Evolutionary conservation across 192 early-diverging fungal genomes (phyloP).

Genomic region (Podila epigama): DNA sequence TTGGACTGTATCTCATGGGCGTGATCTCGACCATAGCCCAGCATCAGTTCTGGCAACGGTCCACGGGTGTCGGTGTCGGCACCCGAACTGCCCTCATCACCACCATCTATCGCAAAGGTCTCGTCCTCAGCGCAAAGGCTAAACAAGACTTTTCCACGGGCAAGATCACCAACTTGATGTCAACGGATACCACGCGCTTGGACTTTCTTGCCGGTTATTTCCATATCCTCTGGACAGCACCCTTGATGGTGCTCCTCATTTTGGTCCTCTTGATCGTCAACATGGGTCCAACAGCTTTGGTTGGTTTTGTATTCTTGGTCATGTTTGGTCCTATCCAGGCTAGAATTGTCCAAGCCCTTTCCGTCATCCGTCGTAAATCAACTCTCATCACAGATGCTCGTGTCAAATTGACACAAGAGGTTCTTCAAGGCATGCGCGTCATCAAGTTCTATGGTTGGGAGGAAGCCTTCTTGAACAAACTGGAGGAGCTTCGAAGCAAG

Average conservation of each 20-base stretch:
- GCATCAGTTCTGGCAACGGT: slow-evolving; percentile 56
- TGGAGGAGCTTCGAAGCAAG: slow-evolving; percentile 47
- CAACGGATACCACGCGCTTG: slow-evolving; percentile 63
- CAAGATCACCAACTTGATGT: slow-evolving; percentile 78
- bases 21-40: slow-evolving; percentile 41
- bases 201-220: slow-evolving; percentile 55
- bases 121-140: slow-evolving; percentile 56
- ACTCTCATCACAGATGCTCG: slow-evolving; percentile 72
- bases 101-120: slow-evolving; percentile 58
- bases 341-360: slow-evolving; percentile 34
- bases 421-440: slow-evolving; percentile 74
- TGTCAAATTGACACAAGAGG: slow-evolving; percentile 74
- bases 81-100: slow-evolving; percentile 53
- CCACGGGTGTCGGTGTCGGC: slow-evolving; percentile 51
- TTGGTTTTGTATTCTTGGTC: slow-evolving; percentile 64
- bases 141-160: slow-evolving; percentile 62
- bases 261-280: slow-evolving; percentile 52
- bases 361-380: slow-evolving; percentile 47
- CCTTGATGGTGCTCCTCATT: slow-evolving; percentile 49
- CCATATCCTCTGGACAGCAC: slow-evolving; percentile 58
- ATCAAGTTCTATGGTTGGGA: slow-evolving; percentile 84
- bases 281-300: slow-evolving; percentile 70
- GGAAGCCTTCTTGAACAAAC: slow-evolving; percentile 46
- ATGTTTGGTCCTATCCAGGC: slow-evolving; percentile 48
- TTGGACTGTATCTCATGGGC: slow-evolving; percentile 51